Evolutionary conservation across 192 early-diverging fungal genomes (phyloP).

Genomic region (Gamsiella multidivaricata): DNA sequence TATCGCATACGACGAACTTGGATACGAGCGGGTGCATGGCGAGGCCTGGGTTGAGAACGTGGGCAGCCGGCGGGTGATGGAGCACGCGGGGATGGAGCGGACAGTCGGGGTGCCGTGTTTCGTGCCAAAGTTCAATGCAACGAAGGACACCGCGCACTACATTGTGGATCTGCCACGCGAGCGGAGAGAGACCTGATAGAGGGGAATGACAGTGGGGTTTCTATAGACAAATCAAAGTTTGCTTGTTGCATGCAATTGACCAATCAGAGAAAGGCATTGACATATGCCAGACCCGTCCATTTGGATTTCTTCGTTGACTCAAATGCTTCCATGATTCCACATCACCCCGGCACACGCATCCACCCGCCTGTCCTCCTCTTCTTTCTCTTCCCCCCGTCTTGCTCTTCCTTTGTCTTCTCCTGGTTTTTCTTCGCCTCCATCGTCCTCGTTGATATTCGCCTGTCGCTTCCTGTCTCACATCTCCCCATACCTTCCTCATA

Average conservation of each 20-base stretch:
- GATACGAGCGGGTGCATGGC: constrained; percentile 26
- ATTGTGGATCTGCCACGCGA: neutral
- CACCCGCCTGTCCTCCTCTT: neutral
- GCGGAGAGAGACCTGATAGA: neutral
- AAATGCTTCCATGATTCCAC: neutral
- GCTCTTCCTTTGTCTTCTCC: neutral
- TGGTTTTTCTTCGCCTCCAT: neutral
- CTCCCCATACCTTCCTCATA: too few relatives aligned
- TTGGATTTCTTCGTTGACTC: too few relatives aligned
- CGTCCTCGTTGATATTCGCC: too few relatives aligned
- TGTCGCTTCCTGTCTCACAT: neutral
- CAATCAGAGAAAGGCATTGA: too few relatives aligned
- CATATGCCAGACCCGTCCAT: neutral
- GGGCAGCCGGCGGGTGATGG: constrained; percentile 27
- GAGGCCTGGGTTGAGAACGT: constrained; percentile 28
- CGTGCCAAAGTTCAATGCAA: constrained; percentile 31
- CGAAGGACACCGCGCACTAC: constrained; percentile 20
- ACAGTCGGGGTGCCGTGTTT: constrained; percentile 14
- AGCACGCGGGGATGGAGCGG: constrained; percentile 13
- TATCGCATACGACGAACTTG: constrained; percentile 10
- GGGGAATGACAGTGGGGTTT: neutral
- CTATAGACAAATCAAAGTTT: neutral
- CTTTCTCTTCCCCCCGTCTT: neutral
- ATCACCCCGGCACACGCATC: neutral
- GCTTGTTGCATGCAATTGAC: too few relatives aligned